Evolutionary conservation across 129 eudicot genomes (phyloP), one percentile per base, ranked within the genome.

Genomic region (Cynara cardunculus): DNA sequence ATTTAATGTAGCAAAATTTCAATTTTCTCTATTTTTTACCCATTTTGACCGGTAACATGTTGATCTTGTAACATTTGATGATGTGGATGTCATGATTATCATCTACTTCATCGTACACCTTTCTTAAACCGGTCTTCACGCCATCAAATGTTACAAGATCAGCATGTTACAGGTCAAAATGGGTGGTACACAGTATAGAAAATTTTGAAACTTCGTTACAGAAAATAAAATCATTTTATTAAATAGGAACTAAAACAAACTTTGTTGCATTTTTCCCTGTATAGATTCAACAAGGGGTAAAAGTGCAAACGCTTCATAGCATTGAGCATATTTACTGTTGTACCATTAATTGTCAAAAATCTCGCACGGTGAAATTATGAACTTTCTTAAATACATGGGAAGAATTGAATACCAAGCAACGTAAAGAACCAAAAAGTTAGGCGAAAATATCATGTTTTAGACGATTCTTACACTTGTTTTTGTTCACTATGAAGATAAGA

Each of bases 401-500:
- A 70, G 25, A 70, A 14, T 34, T 25, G 9, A 46, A 34, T 34
- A 5, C 39, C 9, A 34, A 34, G 7, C 9, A 5, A 34, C 9
- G 39, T 34, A 34, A 34, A 34, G 1, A 34, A 34, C 39, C 39
- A 34, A 34, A 34, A 34, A 34, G 10, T 34, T 5, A 9, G 9
- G 32, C 1, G 24, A 62, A n/a, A 61, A 31, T 21, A 62, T 77
- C 9, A 32, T 7, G 30, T 46, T 59, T 31, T 26, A 68, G 10
- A 31, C 44, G 73, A 65, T 78, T 65, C 91, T 85, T 86, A 95
- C 99, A 89, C 94, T 77, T 95, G 97, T 85, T 95, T 92, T 82
- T 90, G 99, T 77, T 95, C 99, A 16, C 94, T 95, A 73, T 95
- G 91, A 74, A 95, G 97, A 81, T 95, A 95, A 70, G 99, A 95